Evolutionary conservation across 1,139 yeast species (phyloP).

Genomic region (Yamadazyma buinensis): DNA sequence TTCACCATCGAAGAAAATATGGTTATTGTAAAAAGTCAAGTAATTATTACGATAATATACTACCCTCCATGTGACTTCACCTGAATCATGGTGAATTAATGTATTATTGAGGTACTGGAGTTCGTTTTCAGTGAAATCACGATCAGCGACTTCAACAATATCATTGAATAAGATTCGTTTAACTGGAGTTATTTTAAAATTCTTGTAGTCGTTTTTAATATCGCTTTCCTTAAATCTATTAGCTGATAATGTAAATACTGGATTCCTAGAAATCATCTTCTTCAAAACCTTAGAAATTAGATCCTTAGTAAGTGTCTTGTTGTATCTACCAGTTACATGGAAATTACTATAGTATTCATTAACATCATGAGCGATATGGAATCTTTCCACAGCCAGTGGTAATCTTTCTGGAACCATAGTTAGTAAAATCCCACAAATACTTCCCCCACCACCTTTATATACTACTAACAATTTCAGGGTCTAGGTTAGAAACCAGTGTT

Average conservation of each 20-base stretch:
- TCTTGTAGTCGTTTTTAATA: neutral
- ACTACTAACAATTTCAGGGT: no score
- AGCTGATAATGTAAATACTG: neutral
- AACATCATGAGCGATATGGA: neutral
- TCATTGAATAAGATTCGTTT: neutral
- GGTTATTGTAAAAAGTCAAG: neutral
- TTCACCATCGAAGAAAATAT: neutral
- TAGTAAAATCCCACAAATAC: neutral
- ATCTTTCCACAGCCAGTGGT: neutral
- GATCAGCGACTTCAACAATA: neutral
- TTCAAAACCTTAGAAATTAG: neutral
- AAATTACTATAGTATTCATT: conserved; percentile 1
- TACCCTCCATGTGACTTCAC: neutral
- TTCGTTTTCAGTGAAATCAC: neutral
- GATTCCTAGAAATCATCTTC: neutral
- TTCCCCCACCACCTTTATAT: conserved; percentile 1
- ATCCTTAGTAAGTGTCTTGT: neutral
- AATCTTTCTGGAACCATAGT: neutral
- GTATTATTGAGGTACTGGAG: neutral
- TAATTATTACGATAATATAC: neutral
- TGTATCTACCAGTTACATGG: neutral
- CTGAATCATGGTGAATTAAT: neutral
- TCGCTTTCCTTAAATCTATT: neutral
- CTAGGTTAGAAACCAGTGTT: no score
- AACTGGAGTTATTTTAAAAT: neutral